phyloP scores from a whole-genome alignment of 1,139 yeast genomes.

The Candida gigantensis region DNA sequence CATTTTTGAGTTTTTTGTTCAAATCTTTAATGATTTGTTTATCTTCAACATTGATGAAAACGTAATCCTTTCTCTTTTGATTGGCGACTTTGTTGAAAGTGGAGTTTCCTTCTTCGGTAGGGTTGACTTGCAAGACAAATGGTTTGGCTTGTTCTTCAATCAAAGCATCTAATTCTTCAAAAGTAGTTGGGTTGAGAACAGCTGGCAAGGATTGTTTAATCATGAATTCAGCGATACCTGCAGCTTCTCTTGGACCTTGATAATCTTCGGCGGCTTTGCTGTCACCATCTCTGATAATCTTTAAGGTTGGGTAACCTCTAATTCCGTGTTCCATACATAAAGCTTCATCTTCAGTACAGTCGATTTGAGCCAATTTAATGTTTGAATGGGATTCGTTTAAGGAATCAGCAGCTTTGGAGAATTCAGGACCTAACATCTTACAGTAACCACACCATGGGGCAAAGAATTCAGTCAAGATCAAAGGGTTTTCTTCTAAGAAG shows the following conservation, averaged over 20 bases:
- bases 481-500: conserved; percentile 69
- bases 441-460: conserved; percentile 99
- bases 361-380: conserved; percentile 85
- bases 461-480: conserved; percentile 90
- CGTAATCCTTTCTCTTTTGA: conserved; percentile 57
- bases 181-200: conserved; percentile 54
- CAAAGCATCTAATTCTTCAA: conserved; percentile 52
- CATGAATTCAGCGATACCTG: conserved; percentile 78
- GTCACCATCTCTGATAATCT: conserved; percentile 76
- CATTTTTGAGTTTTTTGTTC: conserved; percentile 23
- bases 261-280: conserved; percentile 56
- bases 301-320: conserved; percentile 90
- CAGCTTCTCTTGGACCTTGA: conserved; percentile 82
- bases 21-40: conserved; percentile 30
- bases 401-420: conserved; percentile 76
- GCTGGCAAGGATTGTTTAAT: conserved; percentile 80
- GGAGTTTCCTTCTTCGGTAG: conserved; percentile 40
- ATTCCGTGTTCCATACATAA: conserved; percentile 76
- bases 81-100: conserved; percentile 59
- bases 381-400: conserved; percentile 59
- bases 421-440: conserved; percentile 91
- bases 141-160: conserved; percentile 51
- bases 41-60: conserved; percentile 60
- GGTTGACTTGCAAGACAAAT: conserved; percentile 51
- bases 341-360: conserved; percentile 84